Evolutionary conservation across 169 alveolate genomes (phyloP), one percentile per base, ranked within the genome.

Genomic region (Plasmodium vinckei): DNA sequence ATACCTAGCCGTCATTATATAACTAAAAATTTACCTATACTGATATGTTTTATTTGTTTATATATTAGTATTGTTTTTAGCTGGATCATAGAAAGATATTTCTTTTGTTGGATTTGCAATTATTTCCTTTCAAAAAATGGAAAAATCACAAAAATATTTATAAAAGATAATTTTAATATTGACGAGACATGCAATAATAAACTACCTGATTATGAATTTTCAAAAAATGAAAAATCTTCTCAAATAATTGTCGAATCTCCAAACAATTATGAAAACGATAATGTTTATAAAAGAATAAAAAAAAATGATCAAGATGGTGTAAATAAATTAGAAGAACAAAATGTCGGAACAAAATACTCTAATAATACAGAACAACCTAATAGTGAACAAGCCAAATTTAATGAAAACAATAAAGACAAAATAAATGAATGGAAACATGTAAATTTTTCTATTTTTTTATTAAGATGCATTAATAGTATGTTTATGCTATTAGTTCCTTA

Each of bases 401-500:
- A 21, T 51, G 19, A 15, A 13, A 1, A 13, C 19, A 4, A 1
- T 51, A 0, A 51, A 13, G 17, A 21, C 0, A 15, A 21, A 49
- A 23, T 59, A 51, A 59, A 59, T 7, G 89, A 87, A 2, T 59
- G 89, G 89, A 79, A 79, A 60, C 17, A 53, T 42, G 65, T 95
- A 54, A 94, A 95, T 47, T 44, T 94, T 17, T 93, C 95, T 6
- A 92, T 93, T 33, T 82, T 94, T 39, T 51, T 94, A 57, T 91
- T 95, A n/a, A 94, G 92, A 59, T 88, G 73, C 7, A 61, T 94
- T 39, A 96, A 96, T 87, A 90, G 94, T 72, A 49, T 73, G 13
- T 93, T 95, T 70, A 92, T 96, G 27, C 90, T 96, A 56, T 57
- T 92, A 68, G 82, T 94, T 59, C 98, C 98, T 15, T 96, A 92